phyloP scores from a whole-genome alignment of 1,284 basidiomycete species.

The Cutaneotrichosporon sp. region DNA sequence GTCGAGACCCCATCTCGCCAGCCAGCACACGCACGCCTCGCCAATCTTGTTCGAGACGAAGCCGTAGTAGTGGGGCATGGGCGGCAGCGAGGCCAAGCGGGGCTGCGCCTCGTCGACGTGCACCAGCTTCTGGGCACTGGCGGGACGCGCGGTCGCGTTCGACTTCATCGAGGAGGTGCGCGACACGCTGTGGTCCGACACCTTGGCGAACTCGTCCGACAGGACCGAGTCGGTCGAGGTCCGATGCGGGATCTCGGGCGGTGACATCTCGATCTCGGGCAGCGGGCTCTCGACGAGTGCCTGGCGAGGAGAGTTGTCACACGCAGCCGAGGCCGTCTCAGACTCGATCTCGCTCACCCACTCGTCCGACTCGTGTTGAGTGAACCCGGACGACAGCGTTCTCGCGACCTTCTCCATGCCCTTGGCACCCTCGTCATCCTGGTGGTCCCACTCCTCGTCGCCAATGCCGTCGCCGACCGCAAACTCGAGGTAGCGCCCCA shows the following conservation, averaged over 20 bases:
- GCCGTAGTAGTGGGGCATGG: conserved; percentile 68
- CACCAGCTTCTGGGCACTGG: background rate
- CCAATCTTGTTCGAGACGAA: conserved; percentile 84
- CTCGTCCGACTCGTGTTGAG: conserved; percentile 13
- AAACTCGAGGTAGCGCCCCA: conserved; percentile 76
- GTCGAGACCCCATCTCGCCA: conserved; percentile 80
- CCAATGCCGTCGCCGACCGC: conserved; percentile 74
- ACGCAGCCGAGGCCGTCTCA: conserved; percentile 1
- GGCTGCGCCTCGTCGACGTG: conserved; percentile 11
- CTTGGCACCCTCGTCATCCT: conserved; percentile 63
- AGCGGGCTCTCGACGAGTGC: background rate
- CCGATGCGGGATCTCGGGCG: background rate
- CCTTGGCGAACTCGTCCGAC: conserved; percentile 18
- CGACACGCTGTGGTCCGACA: conserved; percentile 9
- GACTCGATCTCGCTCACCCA: conserved; percentile 16
- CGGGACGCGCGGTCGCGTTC: conserved; percentile 16
- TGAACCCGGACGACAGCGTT: conserved; percentile 41
- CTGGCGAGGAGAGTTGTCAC: background rate
- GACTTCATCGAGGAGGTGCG: conserved; percentile 18
- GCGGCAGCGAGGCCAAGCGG: background rate
- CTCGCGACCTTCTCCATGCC: conserved; percentile 71
- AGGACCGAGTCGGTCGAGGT: conserved; percentile 20
- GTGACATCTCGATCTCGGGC: background rate
- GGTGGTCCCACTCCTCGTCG: conserved; percentile 53
- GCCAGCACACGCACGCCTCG: conserved; percentile 84